These are phyloP conservation scores for Petunia hybrid DNA, from an alignment of 305 asterid genomes.

Conservation along the genomic window DNA sequence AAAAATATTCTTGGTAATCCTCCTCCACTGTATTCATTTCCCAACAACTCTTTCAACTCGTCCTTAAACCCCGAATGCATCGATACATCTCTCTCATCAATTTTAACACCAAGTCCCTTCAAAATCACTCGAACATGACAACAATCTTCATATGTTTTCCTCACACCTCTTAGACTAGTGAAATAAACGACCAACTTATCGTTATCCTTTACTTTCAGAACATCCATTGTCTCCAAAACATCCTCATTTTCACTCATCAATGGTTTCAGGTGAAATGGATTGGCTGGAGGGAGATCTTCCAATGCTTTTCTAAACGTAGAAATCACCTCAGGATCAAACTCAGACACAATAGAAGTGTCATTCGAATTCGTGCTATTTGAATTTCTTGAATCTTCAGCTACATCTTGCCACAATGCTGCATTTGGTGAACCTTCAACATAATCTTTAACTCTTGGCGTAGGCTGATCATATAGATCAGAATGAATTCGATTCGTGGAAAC, in stretches of 20 bases:
- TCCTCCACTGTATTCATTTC: slow-evolving; percentile 49
- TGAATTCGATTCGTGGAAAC: slow-evolving; percentile 36
- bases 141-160: slow-evolving; percentile 95
- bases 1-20: slow-evolving; percentile 78
- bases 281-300: slow-evolving; percentile 80
- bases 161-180: slow-evolving; percentile 84
- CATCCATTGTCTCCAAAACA: slow-evolving; percentile 35
- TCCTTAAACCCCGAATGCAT: slow-evolving; percentile 93
- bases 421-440: slow-evolving; percentile 40
- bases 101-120: slow-evolving; percentile 70
- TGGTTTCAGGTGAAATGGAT: slow-evolving; percentile 65
- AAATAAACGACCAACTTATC: slow-evolving; percentile 71
- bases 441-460: slow-evolving; percentile 59
- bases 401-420: slow-evolving; percentile 49
- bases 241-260: slow-evolving; percentile 33
- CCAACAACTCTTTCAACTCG: slow-evolving; percentile 67
- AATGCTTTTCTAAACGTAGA: slow-evolving; percentile 69
- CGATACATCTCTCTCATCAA: slow-evolving; percentile 92
- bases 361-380: slow-evolving; percentile 48
- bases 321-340: slow-evolving; percentile 78
- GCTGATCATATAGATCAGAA: slow-evolving; percentile 45
- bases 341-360: slow-evolving; percentile 59
- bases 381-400: slow-evolving; percentile 52
- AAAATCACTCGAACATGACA: slow-evolving; percentile 71
- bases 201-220: slow-evolving; percentile 30